These are phyloP conservation scores for Trichosporon coremiiforme DNA, from an alignment of 1,284 basidiomycete genomes.

Conservation along the genomic window DNA sequence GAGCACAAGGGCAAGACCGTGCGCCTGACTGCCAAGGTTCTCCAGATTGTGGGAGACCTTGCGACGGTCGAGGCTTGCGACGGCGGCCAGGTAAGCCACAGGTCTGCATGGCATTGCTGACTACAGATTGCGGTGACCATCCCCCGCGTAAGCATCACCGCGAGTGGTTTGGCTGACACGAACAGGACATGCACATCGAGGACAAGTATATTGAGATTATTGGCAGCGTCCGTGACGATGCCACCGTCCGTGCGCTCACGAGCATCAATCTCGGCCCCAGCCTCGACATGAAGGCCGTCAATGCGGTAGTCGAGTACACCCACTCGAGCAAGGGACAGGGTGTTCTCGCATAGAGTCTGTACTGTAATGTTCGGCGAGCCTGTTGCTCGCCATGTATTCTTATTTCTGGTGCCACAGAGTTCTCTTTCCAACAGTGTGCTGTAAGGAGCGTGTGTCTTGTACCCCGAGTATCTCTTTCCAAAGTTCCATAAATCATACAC, in stretches of 20 bases:
- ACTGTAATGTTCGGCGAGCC: background rate
- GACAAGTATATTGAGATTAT: constrained; percentile 73
- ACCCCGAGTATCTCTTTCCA: too few relatives aligned
- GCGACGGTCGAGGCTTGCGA: constrained; percentile 71
- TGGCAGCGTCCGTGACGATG: constrained; percentile 66
- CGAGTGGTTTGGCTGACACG: background rate
- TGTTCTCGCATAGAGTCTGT: constrained; percentile 37
- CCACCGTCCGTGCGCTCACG: constrained; percentile 66
- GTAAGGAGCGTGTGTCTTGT: too few relatives aligned
- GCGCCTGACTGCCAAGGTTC: constrained; percentile 70
- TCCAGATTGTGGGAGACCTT: constrained; percentile 63
- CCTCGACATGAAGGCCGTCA: constrained; percentile 58
- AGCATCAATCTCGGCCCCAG: constrained; percentile 66
- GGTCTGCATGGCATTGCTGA: constrained; percentile 17
- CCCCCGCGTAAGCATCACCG: constrained; percentile 58
- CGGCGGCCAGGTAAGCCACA: constrained; percentile 62
- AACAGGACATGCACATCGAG: constrained; percentile 60
- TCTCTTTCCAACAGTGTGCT: too few relatives aligned
- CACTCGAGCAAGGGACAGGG: constrained; percentile 50
- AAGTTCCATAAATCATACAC: constrained; percentile 23
- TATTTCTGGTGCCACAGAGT: background rate
- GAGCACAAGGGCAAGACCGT: constrained; percentile 61
- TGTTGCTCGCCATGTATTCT: constrained; percentile 17
- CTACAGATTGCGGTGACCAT: constrained; percentile 61
- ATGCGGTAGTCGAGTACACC: constrained; percentile 48